phyloP scores from a whole-genome alignment of 2,329 filamentous ascomycete genomes.

The Decorospora gaudefroyi region DNA sequence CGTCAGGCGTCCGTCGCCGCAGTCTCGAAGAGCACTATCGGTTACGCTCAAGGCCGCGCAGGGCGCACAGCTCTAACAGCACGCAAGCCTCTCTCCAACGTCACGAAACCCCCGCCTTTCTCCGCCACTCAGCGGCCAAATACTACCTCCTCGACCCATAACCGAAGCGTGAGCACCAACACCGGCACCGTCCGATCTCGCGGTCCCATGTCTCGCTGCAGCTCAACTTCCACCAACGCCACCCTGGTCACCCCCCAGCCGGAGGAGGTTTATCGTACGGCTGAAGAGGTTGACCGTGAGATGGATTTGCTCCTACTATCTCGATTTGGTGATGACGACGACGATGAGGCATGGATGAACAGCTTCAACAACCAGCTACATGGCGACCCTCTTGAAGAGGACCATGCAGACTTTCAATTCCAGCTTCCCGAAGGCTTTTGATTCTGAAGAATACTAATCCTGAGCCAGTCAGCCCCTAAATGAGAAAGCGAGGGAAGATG shows the following conservation, averaged over 20 bases:
- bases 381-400: conserved; percentile 34
- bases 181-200: conserved; percentile 19
- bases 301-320: conserved; percentile 37
- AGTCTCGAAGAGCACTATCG: conserved; percentile 79
- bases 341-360: conserved; percentile 40
- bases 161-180: conserved; percentile 19
- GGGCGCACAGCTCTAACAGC: conserved; percentile 51
- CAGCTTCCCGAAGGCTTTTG: conserved; percentile 39
- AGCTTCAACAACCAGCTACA: conserved; percentile 36
- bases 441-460: neutral
- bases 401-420: conserved; percentile 40
- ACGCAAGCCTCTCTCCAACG: conserved; percentile 46
- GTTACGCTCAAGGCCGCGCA: conserved; percentile 77
- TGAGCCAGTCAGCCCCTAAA: no score
- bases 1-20: conserved; percentile 66
- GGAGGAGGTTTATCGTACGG: conserved; percentile 32
- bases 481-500: neutral
- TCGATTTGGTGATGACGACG: conserved; percentile 35
- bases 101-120: conserved; percentile 39
- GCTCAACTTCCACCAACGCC: conserved; percentile 39
- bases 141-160: conserved; percentile 21
- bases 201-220: conserved; percentile 40
- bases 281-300: conserved; percentile 44
- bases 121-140: conserved; percentile 32
- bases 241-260: conserved; percentile 36